Evolutionary conservation across 495 filamentous ascomycete genomes (phyloP).

Genomic region (Penicillium ucsense): DNA sequence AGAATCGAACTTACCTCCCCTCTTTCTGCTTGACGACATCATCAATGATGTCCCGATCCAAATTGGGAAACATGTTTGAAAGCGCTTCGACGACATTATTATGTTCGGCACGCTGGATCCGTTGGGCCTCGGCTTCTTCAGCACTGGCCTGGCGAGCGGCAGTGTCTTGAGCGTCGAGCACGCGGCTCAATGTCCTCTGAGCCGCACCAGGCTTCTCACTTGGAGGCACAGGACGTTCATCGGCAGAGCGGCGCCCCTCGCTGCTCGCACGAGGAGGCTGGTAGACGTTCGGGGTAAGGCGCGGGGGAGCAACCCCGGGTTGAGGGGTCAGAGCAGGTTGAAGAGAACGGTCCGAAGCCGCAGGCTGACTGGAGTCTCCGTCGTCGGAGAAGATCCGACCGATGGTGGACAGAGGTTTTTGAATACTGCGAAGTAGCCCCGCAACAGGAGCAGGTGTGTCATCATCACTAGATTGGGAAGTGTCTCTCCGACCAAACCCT

Average conservation of each 20-base stretch:
- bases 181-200: conserved; percentile 20
- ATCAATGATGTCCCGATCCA: conserved; percentile 85
- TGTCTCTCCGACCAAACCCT: conserved; percentile 30
- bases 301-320: conserved; percentile 41
- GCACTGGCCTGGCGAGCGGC: conserved; percentile 91
- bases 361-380: conserved; percentile 9
- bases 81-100: conserved; percentile 84
- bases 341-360: conserved; percentile 26
- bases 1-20: conserved; percentile 54
- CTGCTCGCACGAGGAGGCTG: conserved; percentile 38
- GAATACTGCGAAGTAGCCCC: conserved; percentile 82
- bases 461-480: conserved; percentile 41
- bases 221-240: conserved; percentile 19
- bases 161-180: conserved; percentile 64
- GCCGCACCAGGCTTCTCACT: conserved; percentile 9
- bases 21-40: conserved; percentile 90
- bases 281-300: conserved; percentile 48
- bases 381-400: conserved; percentile 97
- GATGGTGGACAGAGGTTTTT: conserved; percentile 83
- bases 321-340: conserved; percentile 50
- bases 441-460: conserved; percentile 67
- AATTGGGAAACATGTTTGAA: conserved; percentile 84
- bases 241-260: conserved; percentile 37
- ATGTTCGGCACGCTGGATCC: conserved; percentile 79
- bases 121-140: conserved; percentile 79